Base-by-base conservation (phyloP, 2,329 filamentous ascomycete genomes). In the Atkinsonella hypoxylon region DNA sequence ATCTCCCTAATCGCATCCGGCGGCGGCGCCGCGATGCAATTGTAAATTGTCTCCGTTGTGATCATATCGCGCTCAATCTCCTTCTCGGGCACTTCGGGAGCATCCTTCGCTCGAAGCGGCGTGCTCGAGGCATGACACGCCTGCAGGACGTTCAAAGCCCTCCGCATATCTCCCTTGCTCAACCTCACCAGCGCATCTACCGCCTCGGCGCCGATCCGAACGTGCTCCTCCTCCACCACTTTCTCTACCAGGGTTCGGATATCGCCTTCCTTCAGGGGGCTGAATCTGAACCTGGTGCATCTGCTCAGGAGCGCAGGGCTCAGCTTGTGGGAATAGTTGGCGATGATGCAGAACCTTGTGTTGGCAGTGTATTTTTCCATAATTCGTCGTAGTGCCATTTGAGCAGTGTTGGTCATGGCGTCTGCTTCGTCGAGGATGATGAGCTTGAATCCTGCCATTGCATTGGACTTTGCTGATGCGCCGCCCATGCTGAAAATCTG, bases 311-410 rank as follows among this genome's bases (percentile, higher is more conserved):
- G 75, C 0, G 93, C 93, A 0, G 93, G 91, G 12, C 89, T 94
- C 39, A 98, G 81, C 69, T 98, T 98, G 73, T 98, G 93, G 31
- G 93, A 93, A 69, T 98, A 98, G 70, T 98, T 98, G 59, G 93
- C 93, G 59, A 98, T 97, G 64, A 98, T 89, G 71, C 91, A 97
- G 71, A 98, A 98, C 48, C 93, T 78, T 2, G 93, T 96, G 71
- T 98, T 98, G 53, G 87, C 87, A 0, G 93, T 98, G 72, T 98
- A 98, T 71, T 95, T 95, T 65, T 98, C 93, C 93, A 98, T 98
- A 63, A 98, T 97, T 45, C 93, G 77, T 55, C 93, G 81, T 50
- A 98, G 74, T 0, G 93, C 93, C 91, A 98, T 98, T 69, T 98
- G 93, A 6, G 93, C 93, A 0, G 91, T 94, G 49, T 88, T 86